These are phyloP conservation scores for Euptelea pleiosperma DNA, from an alignment of 164 flowering plant species.

Conservation along the genomic window DNA sequence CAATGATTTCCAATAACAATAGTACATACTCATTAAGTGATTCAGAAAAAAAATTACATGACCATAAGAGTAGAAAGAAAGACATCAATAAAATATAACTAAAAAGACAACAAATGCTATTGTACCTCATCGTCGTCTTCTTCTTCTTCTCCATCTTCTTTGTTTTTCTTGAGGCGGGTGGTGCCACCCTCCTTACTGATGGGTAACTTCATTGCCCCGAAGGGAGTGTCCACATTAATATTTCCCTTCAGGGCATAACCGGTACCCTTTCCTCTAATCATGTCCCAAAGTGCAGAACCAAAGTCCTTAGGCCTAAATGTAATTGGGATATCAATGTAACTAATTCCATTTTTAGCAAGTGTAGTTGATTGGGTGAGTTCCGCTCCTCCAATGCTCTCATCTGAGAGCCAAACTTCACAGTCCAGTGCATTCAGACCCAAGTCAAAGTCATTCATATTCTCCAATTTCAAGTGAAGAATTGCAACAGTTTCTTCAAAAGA, in stretches of 20 bases:
- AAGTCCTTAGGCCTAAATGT: constrained; percentile 84
- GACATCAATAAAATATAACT: too few species aligned
- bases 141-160: constrained; percentile 57
- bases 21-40: too few species aligned
- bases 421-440: constrained; percentile 59
- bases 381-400: constrained; percentile 65
- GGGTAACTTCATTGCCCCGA: constrained; percentile 79
- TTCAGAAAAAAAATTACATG: too few species aligned
- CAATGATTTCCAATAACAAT: too few species aligned
- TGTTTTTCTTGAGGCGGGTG: constrained; percentile 65
- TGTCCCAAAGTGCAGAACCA: constrained; percentile 86
- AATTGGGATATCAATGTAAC: constrained; percentile 54
- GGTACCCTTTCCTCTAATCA: constrained; percentile 78
- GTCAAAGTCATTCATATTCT: constrained; percentile 78
- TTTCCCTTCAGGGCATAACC: constrained; percentile 73
- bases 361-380: constrained; percentile 49
- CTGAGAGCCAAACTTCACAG: constrained; percentile 68
- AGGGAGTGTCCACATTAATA: constrained; percentile 71
- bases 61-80: too few species aligned
- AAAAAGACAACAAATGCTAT: too few species aligned
- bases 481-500: constrained; percentile 80
- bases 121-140: constrained; percentile 37
- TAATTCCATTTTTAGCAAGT: constrained; percentile 56
- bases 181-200: constrained; percentile 76
- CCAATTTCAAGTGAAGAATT: constrained; percentile 65